These are phyloP conservation scores for Xylariaceae sp. DNA, from an alignment of 2,329 filamentous ascomycete species.

Conservation along the genomic window DNA sequence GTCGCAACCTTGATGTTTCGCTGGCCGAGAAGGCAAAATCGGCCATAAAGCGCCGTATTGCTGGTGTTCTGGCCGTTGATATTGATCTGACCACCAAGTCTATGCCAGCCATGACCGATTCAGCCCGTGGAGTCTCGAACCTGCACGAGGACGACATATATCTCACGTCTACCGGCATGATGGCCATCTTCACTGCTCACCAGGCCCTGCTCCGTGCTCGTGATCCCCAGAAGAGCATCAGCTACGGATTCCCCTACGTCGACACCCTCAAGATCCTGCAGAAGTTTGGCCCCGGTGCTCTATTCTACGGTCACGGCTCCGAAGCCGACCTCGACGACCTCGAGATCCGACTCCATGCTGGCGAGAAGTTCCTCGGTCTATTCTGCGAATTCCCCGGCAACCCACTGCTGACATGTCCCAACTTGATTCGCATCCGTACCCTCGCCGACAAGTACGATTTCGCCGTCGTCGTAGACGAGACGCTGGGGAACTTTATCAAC, in stretches of 20 bases:
- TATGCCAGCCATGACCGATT: conserved; percentile 44
- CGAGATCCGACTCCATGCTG: conserved; percentile 63
- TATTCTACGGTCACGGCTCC: conserved; percentile 83
- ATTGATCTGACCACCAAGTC: conserved; percentile 57
- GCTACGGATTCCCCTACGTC: conserved; percentile 95
- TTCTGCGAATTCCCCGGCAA: conserved; percentile 97
- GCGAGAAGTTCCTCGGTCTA: conserved; percentile 74
- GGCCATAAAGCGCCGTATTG: conserved; percentile 82
- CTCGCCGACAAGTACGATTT: conserved; percentile 85
- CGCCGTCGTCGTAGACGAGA: conserved; percentile 89
- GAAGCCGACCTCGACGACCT: conserved; percentile 78
- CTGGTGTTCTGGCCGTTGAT: conserved; percentile 74
- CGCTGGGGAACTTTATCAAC: conserved; percentile 94
- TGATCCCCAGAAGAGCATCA: conserved; percentile 70
- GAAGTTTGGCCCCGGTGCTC: conserved; percentile 86
- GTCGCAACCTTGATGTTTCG: conserved; percentile 78
- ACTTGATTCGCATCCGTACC: conserved; percentile 73
- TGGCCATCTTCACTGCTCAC: conserved; percentile 87
- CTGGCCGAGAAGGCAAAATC: conserved; percentile 78
- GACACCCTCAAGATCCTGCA: conserved; percentile 93
- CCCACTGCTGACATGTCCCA: conserved; percentile 78
- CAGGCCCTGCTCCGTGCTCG: conserved; percentile 64
- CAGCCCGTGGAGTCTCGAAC: conserved; percentile 54
- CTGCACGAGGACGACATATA: conserved; percentile 86
- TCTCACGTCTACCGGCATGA: conserved; percentile 88